Evolutionary conservation across 176 grass and related monocot genomes (phyloP).

Genomic region (Aegilops longissima): DNA sequence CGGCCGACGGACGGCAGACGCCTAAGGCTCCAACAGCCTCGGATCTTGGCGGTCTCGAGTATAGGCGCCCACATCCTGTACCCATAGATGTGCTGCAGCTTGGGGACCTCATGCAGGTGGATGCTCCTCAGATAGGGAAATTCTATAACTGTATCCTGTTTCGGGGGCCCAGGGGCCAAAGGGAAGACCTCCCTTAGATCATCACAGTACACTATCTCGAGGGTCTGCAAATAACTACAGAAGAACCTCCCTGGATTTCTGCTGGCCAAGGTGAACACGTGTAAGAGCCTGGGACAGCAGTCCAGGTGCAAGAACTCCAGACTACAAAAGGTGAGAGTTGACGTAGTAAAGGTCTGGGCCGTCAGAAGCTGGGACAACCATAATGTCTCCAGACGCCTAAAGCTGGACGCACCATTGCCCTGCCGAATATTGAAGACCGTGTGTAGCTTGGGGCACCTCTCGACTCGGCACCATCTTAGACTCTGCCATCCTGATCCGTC

Average conservation of each 20-base stretch:
- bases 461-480: background rate
- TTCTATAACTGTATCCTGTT: background rate
- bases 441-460: slow-evolving; percentile 10
- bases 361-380: background rate
- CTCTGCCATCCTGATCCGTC: background rate
- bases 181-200: too few relatives aligned
- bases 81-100: background rate
- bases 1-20: background rate
- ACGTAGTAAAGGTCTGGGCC: background rate
- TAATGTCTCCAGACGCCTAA: background rate
- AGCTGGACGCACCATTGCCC: background rate
- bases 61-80: background rate
- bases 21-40: slow-evolving; percentile 22
- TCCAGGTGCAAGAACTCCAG: background rate
- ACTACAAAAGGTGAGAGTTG: fast-evolving
- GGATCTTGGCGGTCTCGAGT: background rate
- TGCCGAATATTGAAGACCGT: background rate
- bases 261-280: background rate
- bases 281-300: background rate
- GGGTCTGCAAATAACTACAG: too few relatives aligned
- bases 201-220: too few relatives aligned
- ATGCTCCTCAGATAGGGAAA: background rate
- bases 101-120: slow-evolving; percentile 27
- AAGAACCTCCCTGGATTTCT: background rate
- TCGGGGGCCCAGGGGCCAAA: too few relatives aligned